Conservation (phyloP, 495 filamentous ascomycete species). For the Apiosordaria backusii region DNA sequence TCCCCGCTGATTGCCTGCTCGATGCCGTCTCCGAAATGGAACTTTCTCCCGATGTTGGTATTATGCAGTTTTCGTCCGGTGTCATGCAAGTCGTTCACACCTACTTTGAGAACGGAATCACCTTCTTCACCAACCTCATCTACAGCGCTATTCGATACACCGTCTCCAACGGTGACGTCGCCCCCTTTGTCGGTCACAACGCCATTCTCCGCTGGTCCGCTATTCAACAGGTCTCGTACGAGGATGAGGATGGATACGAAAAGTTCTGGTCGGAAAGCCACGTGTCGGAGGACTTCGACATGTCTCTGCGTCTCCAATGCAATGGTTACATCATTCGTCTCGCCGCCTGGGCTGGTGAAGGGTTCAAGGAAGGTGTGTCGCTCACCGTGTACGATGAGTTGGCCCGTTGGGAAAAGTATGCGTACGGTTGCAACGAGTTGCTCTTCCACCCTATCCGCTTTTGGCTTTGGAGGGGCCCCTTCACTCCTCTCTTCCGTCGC, state of each 20-base stretch:
- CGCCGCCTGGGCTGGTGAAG: constrained; percentile 67
- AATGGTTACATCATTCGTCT: constrained; percentile 70
- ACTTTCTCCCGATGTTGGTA: constrained; percentile 72
- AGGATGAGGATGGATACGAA: constrained; percentile 62
- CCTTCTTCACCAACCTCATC: constrained; percentile 82
- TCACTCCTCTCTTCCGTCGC: constrained; percentile 68
- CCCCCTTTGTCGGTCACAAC: constrained; percentile 78
- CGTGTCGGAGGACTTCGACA: constrained; percentile 83
- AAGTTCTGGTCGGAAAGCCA: constrained; percentile 83
- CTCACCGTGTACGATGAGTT: constrained; percentile 83
- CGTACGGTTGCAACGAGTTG: constrained; percentile 82
- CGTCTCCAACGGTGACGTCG: constrained; percentile 77
- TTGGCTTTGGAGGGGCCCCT: constrained; percentile 63
- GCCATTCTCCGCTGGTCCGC: constrained; percentile 76
- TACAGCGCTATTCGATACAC: constrained; percentile 76
- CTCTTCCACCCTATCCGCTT: constrained; percentile 70
- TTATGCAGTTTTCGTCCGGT: constrained; percentile 77
- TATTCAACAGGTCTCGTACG: constrained; percentile 71
- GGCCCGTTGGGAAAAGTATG: constrained; percentile 82
- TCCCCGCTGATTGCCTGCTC: constrained; percentile 67
- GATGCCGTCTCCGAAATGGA: constrained; percentile 80
- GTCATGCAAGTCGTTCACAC: constrained; percentile 77
- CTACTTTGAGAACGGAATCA: constrained; percentile 73
- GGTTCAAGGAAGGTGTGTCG: constrained; percentile 82
- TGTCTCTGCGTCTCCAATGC: constrained; percentile 75